Evolutionary conservation across 768 basidiomycete genomes (phyloP).

Genomic region (Pholiota microspora): DNA sequence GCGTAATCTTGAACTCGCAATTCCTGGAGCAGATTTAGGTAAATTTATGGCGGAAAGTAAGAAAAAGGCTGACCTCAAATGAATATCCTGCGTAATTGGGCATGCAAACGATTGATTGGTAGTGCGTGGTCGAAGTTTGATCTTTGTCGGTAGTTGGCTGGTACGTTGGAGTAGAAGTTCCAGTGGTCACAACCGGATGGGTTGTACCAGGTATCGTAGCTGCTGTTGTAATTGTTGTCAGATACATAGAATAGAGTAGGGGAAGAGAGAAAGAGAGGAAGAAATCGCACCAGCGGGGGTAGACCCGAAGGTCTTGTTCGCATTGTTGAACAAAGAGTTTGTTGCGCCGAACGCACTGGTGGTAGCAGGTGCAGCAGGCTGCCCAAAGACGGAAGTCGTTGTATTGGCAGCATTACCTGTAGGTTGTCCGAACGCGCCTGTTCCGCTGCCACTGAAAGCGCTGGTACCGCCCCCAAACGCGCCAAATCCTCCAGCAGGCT

Average conservation of each 20-base stretch:
- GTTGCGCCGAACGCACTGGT: constrained; percentile 34
- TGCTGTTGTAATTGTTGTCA: constrained; percentile 1
- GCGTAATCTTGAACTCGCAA: constrained; percentile 73
- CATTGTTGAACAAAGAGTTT: constrained; percentile 19
- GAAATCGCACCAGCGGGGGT: constrained; percentile 20
- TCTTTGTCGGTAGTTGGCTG: constrained; percentile 76
- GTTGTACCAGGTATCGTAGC: constrained; percentile 12
- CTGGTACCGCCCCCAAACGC: constrained; percentile 63
- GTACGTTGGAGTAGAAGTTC: constrained; percentile 36
- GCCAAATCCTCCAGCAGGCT: constrained; percentile 75
- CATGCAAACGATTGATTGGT: constrained; percentile 81
- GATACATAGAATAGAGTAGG: background rate
- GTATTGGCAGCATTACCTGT: constrained; percentile 22
- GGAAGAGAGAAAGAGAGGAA: background rate
- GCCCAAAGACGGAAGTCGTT: constrained; percentile 40
- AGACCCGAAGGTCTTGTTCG: constrained; percentile 43
- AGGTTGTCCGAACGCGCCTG: constrained; percentile 42
- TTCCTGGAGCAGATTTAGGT: constrained; percentile 45
- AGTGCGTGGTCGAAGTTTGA: constrained; percentile 52
- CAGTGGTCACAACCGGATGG: constrained; percentile 61
- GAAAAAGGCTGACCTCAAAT: constrained; percentile 54
- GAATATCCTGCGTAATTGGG: constrained; percentile 77
- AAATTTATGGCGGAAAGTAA: constrained; percentile 3
- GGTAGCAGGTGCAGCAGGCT: constrained; percentile 29
- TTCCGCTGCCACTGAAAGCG: constrained; percentile 47